Evolutionary conservation across 2,329 filamentous ascomycete genomes (phyloP), one percentile per base, ranked within the genome.

Genomic region (Pezicula neosporulosa): DNA sequence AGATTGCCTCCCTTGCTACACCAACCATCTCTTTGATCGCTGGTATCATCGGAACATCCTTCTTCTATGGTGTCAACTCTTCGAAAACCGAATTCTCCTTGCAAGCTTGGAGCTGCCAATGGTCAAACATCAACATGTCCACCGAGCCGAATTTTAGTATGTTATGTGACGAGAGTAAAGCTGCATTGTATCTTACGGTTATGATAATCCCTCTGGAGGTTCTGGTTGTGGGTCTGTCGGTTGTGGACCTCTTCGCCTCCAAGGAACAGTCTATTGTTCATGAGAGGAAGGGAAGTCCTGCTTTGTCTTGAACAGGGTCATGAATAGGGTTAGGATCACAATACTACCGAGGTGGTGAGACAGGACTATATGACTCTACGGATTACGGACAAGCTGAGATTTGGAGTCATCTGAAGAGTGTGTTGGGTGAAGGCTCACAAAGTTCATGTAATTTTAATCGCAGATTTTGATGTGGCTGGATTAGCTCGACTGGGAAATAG

Each of bases 81-180:
- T 83, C 81, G 3, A 67, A 66, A 13, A 72, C 70, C 8, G 68
- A 70, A 52, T 79, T 82, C 62, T 81, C 79, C 6, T 66, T 85
- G 10, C 72, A 83, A 61, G 82, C 78, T 66, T 86, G 82, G 82
- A 78, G 75, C 38, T 86, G 82, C 65, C 79, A 80, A 56, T 86
- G 82, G 82, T 66, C 69, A 8, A 60, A 70, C 19, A 68, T 83
- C n/a, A 65, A 68, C 53, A 83, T 85, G 78, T 59, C 61, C 15
- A 62, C 69, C 35, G 67, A 74, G 55, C 81, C 83, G 28, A 71
- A 80, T 60, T 86, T 82, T 61, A 74, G 72, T 15, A 75, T 74
- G 0, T 66, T 86, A 46, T 86, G 82, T 67, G 72, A 67, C 53
- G 75, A 85, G 67, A 81, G 74, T 66, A 72, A 74, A 60, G 77